These are phyloP conservation scores for Fragaria iinumae DNA, from an alignment of 306 rosid genomes.

Conservation along the genomic window DNA sequence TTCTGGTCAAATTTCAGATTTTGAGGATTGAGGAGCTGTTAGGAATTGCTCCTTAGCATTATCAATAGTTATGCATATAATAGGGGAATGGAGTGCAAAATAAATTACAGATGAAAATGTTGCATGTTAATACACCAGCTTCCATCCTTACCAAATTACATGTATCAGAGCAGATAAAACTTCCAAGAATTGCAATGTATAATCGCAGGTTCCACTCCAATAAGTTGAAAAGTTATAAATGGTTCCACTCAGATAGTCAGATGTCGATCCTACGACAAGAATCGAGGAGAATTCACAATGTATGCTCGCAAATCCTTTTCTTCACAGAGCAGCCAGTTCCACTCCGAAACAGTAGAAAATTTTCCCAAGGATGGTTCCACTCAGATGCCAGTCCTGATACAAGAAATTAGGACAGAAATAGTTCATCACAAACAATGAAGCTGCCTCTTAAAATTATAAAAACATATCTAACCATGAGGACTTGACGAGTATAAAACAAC, in stretches of 20 bases:
- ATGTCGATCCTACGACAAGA: slow-evolving; percentile 23
- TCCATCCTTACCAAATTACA: slow-evolving; percentile 1
- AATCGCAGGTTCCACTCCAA: slow-evolving; percentile 22
- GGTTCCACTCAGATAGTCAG: slow-evolving; percentile 7
- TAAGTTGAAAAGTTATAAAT: slow-evolving; percentile 18
- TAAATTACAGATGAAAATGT: not conserved
- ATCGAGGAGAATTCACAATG: slow-evolving; percentile 9
- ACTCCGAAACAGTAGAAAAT: slow-evolving; percentile 24
- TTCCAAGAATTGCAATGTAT: slow-evolving; percentile 6
- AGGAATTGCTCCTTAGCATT: not conserved
- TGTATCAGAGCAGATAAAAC: not conserved
- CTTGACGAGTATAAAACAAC: not conserved
- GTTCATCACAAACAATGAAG: not conserved
- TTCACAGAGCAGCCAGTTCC: slow-evolving; percentile 14
- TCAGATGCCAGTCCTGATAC: slow-evolving; percentile 22
- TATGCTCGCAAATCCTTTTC: not conserved
- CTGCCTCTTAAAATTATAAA: not conserved
- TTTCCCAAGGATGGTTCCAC: slow-evolving; percentile 16
- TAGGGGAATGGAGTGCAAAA: not conserved
- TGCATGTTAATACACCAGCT: slow-evolving; percentile 1
- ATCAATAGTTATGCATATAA: not conserved
- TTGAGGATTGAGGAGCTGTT: not conserved
- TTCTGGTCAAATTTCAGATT: not conserved
- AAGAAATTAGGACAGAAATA: slow-evolving; percentile 7
- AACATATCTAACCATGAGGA: not conserved